Base-by-base conservation (phyloP, 345 rosid species). In the Trapa incisa region DNA sequence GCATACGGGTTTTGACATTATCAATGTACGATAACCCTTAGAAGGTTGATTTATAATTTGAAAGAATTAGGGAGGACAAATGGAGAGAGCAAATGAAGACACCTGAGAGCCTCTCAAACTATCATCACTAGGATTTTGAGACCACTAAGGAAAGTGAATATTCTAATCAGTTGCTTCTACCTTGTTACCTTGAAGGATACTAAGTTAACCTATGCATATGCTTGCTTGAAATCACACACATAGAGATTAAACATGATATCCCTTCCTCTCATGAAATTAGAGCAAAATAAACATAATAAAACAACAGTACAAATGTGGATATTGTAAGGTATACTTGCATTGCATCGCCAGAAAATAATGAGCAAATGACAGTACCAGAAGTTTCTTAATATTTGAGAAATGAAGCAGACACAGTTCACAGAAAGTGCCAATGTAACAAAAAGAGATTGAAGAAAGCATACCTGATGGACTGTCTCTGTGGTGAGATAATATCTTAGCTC, bases 401-500 rank as follows among this genome's bases (percentile, higher is more conserved):
- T 11, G 37, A 58, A 58, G 63, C 33, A 58, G 37, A 32, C 15
- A 8, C 37, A 33, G 5, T 32, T 8, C 33, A 35, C 7, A 32
- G 7, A 1, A 33, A 22, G 29, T 22, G 29, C 29, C 37, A 15
- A 15, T 17, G n/a, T 50, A 33, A 11, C 15, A 35, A 10, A 9
- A 13, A 58, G 37, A 58, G 5, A 65, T 22, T 47, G 37, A 43
- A 53, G 67, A 42, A 61, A 47, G 38, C 76, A 68, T 71, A 95
- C 98, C 99, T 95, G 90, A 76, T 95, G 96, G 54, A 95, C 91
- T 0, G 92, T 87, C 68, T 86, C 87, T 0, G 89, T 86, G 43
- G 85, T 74, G 47, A 95, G 80, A 81, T 87, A 95, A 79, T 89
- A 95, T 56, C 83, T 72, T 61, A 91, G 89, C 87, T 95, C 99